Evolutionary conservation across 2,329 filamentous ascomycete species (phyloP).

Genomic region (Aureobasidium sp.): DNA sequence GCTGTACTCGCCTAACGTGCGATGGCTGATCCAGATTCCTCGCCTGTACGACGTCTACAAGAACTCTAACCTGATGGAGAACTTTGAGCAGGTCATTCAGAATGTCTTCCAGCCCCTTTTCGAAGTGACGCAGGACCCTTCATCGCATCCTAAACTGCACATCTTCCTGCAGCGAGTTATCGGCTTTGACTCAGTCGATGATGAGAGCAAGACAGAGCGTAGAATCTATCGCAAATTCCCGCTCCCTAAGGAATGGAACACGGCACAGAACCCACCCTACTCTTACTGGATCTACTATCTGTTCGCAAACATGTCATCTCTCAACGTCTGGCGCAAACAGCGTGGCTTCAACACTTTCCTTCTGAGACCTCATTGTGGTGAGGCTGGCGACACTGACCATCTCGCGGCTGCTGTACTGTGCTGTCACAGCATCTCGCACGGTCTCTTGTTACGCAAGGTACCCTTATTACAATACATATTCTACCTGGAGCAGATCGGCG

Average conservation of each 20-base stretch:
- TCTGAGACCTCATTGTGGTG: slow-evolving; percentile 87
- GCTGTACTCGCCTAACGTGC: slow-evolving; percentile 92
- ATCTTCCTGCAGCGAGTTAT: slow-evolving; percentile 92
- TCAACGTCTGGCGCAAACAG: slow-evolving; percentile 85
- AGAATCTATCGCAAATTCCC: slow-evolving; percentile 95
- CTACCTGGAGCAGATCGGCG: slow-evolving; percentile 95
- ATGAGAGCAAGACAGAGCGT: slow-evolving; percentile 93
- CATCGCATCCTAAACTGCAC: slow-evolving; percentile 84
- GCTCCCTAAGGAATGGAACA: slow-evolving; percentile 78
- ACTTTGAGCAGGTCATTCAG: slow-evolving; percentile 80
- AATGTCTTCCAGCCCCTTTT: slow-evolving; percentile 94
- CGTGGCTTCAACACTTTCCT: slow-evolving; percentile 95
- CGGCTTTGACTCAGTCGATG: slow-evolving; percentile 95
- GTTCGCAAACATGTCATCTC: slow-evolving; percentile 84
- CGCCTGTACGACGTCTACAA: slow-evolving; percentile 96
- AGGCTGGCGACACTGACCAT: slow-evolving; percentile 95
- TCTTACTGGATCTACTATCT: slow-evolving; percentile 99
- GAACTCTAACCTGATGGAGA: slow-evolving; percentile 74
- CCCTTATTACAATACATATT: slow-evolving; percentile 94
- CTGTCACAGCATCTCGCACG: slow-evolving; percentile 95
- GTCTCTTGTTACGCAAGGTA: slow-evolving; percentile 84
- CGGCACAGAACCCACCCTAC: slow-evolving; percentile 93
- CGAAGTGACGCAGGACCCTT: slow-evolving; percentile 83
- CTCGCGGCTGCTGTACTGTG: slow-evolving; percentile 84
- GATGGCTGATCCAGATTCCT: slow-evolving; percentile 94